Evolutionary conservation across 208 protist genomes (phyloP).

Genomic region (Acanthamoeba rhysodes): DNA sequence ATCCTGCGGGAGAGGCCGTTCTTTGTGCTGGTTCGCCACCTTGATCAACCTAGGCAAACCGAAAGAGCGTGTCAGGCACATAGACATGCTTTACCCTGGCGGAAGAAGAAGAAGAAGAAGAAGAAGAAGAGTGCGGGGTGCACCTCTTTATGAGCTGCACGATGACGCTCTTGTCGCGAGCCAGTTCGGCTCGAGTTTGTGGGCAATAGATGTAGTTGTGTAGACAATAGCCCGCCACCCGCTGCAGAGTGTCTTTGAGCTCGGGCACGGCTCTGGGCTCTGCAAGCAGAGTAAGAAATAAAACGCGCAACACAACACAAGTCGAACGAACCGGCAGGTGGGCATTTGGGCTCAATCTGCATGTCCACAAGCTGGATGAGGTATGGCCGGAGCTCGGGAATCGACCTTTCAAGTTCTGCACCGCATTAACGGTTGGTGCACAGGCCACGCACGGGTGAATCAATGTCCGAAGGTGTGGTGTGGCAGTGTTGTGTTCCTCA

Average conservation of each 20-base stretch:
- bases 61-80: too few relatives aligned
- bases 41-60: neutral
- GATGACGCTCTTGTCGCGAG: neutral
- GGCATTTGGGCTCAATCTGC: constrained; percentile 1
- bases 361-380: neutral
- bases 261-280: neutral
- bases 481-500: too few relatives aligned
- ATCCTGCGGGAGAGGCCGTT: neutral
- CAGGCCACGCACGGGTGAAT: too few relatives aligned
- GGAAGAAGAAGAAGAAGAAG: too few relatives aligned
- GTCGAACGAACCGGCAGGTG: neutral
- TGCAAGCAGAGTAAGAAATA: neutral
- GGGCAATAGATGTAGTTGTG: constrained; percentile 13
- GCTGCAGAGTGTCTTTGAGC: neutral
- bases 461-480: too few relatives aligned
- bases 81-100: too few relatives aligned
- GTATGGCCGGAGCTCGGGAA: neutral
- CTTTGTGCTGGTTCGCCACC: neutral
- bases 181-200: neutral
- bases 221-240: neutral
- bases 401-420: neutral
- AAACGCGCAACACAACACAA: neutral
- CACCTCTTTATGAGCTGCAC: neutral
- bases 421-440: neutral
- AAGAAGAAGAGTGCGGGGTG: too few relatives aligned